Evolutionary conservation across 1,139 yeast genomes (phyloP), one percentile per base, ranked within the genome.

Genomic region (Blastobotrys ciferrii): DNA sequence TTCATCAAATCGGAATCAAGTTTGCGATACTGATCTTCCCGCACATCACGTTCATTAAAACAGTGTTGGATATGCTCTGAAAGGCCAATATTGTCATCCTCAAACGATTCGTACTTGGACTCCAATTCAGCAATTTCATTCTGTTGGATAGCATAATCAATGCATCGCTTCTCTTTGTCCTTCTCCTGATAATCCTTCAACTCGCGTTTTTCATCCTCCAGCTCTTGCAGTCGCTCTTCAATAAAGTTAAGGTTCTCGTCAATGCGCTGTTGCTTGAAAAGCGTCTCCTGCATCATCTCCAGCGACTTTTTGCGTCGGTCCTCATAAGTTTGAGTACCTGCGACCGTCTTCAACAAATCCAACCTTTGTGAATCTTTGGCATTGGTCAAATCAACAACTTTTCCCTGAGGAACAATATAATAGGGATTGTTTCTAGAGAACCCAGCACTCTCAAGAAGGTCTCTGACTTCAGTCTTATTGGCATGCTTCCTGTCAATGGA

Each of bases 341-440:
- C 94, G 30, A 91, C 96, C 62, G 89, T 96, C 59, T 92, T 89
- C 55, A 92, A 72, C 38, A 91, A 71, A 30, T 80, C 76, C 50
- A 92, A 72, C 52, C 98, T 76, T 62, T 91, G 97, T 2, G 78
- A 64, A 64, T 89, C 96, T 58, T 86, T 85, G 0, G 97, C 92
- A 63, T 89, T 89, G 0, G 98, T 92, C 52, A 92, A 73, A 1
- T 85, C 76, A 1, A 77, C 70, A 59, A 89, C 87, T 58, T 87
- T 76, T 13, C 99, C 99, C 66, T 92, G 99, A 0, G 98, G 98
- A 2, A 92, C 98, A 59, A 92, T 91, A 66, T 92, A 92, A 67
- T 91, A 92, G 0, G 98, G 97, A 56, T 89, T 91, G 2, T 91
- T 82, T 52, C 87, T 76, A 1, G 96, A 86, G 62, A 92, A 89